Conservation (phyloP, 768 basidiomycete species). For the Hemileccinum rubropunctum region DNA sequence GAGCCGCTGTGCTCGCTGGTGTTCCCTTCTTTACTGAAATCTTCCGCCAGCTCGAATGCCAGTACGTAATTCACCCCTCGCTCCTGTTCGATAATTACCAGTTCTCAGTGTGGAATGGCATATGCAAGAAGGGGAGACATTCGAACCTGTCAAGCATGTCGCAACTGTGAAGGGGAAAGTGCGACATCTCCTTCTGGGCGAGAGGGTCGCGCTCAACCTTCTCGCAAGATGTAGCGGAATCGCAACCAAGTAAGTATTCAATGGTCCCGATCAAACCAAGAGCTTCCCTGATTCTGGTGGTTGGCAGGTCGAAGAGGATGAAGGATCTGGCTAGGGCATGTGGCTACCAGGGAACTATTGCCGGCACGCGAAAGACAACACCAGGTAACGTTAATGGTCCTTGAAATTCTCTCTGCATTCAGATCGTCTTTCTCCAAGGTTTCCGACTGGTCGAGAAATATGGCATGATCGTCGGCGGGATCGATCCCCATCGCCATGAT, state of each 20-base stretch:
- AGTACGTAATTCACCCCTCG: conserved; percentile 51
- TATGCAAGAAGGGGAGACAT: conserved; percentile 75
- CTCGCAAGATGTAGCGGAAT: conserved; percentile 96
- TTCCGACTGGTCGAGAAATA: conserved; percentile 98
- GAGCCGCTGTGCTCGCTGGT: conserved; percentile 81
- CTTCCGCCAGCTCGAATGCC: conserved; percentile 84
- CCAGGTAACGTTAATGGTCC: conserved; percentile 50
- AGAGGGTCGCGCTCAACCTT: conserved; percentile 89
- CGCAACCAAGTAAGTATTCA: conserved; percentile 74
- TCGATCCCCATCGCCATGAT: conserved; percentile 93
- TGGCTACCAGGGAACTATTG: conserved; percentile 86
- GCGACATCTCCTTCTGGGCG: conserved; percentile 83
- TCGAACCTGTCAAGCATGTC: conserved; percentile 79
- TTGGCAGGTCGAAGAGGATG: conserved; percentile 72
- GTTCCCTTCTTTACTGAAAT: conserved; percentile 95
- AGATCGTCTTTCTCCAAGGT: conserved; percentile 42
- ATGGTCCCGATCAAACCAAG: not conserved
- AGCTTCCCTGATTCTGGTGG: not conserved
- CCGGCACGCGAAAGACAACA: conserved; percentile 96
- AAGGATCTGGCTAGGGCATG: conserved; percentile 72
- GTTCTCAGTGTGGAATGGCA: conserved; percentile 87
- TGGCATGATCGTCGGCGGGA: conserved; percentile 96
- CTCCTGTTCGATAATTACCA: not conserved
- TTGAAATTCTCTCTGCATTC: not conserved
- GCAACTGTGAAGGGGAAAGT: conserved; percentile 92